Evolutionary conservation across 169 alveolate genomes (phyloP).

Genomic region (Plasmodium vivax): DNA sequence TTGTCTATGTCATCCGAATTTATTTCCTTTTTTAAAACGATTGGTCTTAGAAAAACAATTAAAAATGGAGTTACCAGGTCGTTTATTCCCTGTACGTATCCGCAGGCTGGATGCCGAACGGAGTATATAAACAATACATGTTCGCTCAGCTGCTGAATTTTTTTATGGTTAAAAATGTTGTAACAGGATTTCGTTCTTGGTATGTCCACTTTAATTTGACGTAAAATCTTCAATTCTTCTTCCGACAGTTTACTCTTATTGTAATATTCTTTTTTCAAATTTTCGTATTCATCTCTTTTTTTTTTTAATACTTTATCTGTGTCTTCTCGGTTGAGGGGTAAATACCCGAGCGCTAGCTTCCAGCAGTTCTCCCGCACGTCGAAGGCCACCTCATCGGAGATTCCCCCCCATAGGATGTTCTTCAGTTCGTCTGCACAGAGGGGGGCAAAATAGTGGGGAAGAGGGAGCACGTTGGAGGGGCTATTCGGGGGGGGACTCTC

Average conservation of each 20-base stretch:
- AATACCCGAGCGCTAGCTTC: slow-evolving; percentile 89
- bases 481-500: neutral
- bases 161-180: slow-evolving; percentile 84
- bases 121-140: slow-evolving; percentile 93
- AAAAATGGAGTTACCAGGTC: slow-evolving; percentile 89
- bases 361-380: slow-evolving; percentile 86
- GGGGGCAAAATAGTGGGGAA: neutral
- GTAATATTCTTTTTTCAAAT: slow-evolving; percentile 75
- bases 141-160: slow-evolving; percentile 89
- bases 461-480: neutral
- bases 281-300: slow-evolving; percentile 84
- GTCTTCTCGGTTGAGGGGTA: slow-evolving; percentile 84
- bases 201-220: slow-evolving; percentile 91
- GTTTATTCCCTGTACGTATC: slow-evolving; percentile 96
- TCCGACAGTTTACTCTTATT: slow-evolving; percentile 27
- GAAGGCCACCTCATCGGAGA: slow-evolving; percentile 86
- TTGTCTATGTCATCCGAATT: slow-evolving; percentile 78
- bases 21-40: slow-evolving; percentile 74
- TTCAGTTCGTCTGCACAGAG: slow-evolving; percentile 74
- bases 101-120: slow-evolving; percentile 94
- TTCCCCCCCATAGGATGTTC: slow-evolving; percentile 87
- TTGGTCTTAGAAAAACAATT: slow-evolving; percentile 79
- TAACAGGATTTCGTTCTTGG: slow-evolving; percentile 91
- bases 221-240: slow-evolving; percentile 69
- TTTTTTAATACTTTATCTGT: slow-evolving; percentile 77